Evolutionary conservation across 1,284 basidiomycete species (phyloP).

Genomic region (Heterobasidion occidentale): DNA sequence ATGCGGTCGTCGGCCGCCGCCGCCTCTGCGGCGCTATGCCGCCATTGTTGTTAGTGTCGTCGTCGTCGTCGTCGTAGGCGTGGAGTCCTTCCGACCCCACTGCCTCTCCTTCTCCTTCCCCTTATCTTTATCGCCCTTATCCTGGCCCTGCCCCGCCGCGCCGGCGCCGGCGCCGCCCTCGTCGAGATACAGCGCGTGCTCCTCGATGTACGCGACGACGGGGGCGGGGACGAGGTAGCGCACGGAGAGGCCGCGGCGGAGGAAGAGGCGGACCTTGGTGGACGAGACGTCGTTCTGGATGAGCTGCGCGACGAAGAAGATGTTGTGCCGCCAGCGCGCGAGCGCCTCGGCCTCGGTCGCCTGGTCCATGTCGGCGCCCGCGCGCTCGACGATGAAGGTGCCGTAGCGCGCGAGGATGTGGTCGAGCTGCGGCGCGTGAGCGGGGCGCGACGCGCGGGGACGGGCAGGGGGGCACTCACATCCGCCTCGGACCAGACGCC

Average conservation of each 20-base stretch:
- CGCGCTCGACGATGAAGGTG: conserved; percentile 91
- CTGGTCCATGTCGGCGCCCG: conserved; percentile 87
- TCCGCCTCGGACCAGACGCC: conserved; percentile 96
- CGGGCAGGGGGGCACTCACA: conserved; percentile 39
- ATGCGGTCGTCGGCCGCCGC: too few relatives aligned
- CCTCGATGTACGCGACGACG: conserved; percentile 94
- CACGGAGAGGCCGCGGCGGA: conserved; percentile 89
- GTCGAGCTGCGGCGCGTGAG: conserved; percentile 55
- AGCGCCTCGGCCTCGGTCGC: conserved; percentile 69
- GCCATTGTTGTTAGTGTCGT: too few relatives aligned
- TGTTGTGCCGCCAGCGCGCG: conserved; percentile 81
- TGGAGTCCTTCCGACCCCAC: background rate
- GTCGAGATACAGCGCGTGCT: conserved; percentile 67
- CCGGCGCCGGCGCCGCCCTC: conserved; percentile 34
- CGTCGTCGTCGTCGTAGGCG: too few relatives aligned
- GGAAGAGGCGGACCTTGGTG: conserved; percentile 89
- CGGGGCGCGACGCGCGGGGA: conserved; percentile 1
- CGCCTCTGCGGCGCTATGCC: too few relatives aligned
- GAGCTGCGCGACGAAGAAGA: conserved; percentile 90
- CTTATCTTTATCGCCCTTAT: conserved; percentile 15
- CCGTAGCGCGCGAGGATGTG: conserved; percentile 95
- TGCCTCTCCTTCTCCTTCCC: background rate
- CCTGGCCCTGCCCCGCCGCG: conserved; percentile 32
- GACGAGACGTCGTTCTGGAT: conserved; percentile 99
- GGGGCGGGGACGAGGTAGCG: conserved; percentile 88